A percentile compares a stretch with the other conserved stretches of the same genome.
Evolutionary conservation across 2,329 filamentous ascomycete species (phyloP).

Genomic region (Paracoccidioides lutzii): DNA sequence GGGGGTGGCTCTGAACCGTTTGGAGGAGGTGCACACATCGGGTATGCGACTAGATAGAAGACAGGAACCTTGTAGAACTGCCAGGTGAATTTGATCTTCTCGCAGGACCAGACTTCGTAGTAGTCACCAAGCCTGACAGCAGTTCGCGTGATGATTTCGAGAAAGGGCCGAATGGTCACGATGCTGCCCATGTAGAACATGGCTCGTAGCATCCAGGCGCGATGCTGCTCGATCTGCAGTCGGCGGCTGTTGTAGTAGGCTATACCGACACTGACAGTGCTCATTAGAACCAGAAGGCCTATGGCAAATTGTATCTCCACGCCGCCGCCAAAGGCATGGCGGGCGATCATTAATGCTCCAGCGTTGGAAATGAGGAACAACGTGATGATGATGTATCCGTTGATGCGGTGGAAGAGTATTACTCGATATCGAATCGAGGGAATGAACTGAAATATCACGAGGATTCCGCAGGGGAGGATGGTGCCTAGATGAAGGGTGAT

Average conservation of each 20-base stretch:
- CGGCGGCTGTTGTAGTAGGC: constrained; percentile 46
- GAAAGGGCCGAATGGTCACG: constrained; percentile 20
- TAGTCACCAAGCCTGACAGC: constrained; percentile 24
- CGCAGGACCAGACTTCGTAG: constrained; percentile 33
- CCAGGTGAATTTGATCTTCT: constrained; percentile 35
- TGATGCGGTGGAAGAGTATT: constrained; percentile 46
- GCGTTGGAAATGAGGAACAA: constrained; percentile 36
- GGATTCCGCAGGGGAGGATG: constrained; percentile 28
- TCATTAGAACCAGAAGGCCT: constrained; percentile 35
- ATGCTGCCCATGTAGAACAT: constrained; percentile 33
- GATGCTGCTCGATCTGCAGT: constrained; percentile 50
- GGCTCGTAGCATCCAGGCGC: constrained; percentile 50
- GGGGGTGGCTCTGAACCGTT: not conserved
- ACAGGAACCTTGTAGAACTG: constrained; percentile 24
- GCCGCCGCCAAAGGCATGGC: constrained; percentile 42
- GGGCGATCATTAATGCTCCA: constrained; percentile 42
- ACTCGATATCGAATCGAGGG: constrained; percentile 35
- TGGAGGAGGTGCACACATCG: constrained; percentile 9
- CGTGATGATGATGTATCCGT: constrained; percentile 43
- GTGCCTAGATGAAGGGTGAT: constrained; percentile 33
- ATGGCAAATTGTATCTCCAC: constrained; percentile 37
- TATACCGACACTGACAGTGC: constrained; percentile 32
- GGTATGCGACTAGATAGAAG: constrained; percentile 15
- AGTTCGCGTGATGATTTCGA: constrained; percentile 31
- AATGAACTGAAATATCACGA: constrained; percentile 32